These are phyloP conservation scores for Parathielavia hyrcaniae DNA, from an alignment of 495 filamentous ascomycete genomes.

Conservation along the genomic window DNA sequence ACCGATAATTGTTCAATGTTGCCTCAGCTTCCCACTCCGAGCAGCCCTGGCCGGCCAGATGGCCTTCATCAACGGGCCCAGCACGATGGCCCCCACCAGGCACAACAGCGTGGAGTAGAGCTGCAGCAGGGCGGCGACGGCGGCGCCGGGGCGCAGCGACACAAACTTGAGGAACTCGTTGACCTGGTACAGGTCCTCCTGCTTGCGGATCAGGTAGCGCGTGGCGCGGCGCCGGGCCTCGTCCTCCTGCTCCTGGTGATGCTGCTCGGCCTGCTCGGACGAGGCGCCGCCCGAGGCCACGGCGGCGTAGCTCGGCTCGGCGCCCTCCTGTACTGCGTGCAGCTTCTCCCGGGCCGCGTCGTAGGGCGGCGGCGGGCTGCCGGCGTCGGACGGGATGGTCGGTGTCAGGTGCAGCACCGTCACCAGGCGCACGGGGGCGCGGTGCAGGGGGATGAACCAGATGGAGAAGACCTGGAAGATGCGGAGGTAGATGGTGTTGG, in stretches of 20 bases:
- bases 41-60: not conserved
- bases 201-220: conserved; percentile 61
- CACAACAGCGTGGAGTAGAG: conserved; percentile 57
- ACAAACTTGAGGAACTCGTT: conserved; percentile 72
- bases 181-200: conserved; percentile 79
- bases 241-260: not conserved
- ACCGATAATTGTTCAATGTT: not conserved
- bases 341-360: conserved; percentile 17
- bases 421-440: conserved; percentile 60
- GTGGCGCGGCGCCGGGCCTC: not conserved
- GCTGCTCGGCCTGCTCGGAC: not conserved
- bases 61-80: conserved; percentile 20
- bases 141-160: conserved; percentile 39
- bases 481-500: conserved; percentile 60
- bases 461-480: conserved; percentile 68
- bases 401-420: conserved; percentile 61
- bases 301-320: conserved; percentile 26
- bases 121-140: conserved; percentile 52
- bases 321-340: conserved; percentile 7
- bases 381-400: conserved; percentile 18
- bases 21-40: not conserved
- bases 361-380: conserved; percentile 5
- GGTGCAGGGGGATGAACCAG: conserved; percentile 69
- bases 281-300: conserved; percentile 17
- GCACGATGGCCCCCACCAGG: conserved; percentile 44